A percentile compares a stretch with the other conserved stretches of the same genome.
Conservation (phyloP, 2,329 filamentous ascomycete genomes). For the Pyricularia sp. region DNA sequence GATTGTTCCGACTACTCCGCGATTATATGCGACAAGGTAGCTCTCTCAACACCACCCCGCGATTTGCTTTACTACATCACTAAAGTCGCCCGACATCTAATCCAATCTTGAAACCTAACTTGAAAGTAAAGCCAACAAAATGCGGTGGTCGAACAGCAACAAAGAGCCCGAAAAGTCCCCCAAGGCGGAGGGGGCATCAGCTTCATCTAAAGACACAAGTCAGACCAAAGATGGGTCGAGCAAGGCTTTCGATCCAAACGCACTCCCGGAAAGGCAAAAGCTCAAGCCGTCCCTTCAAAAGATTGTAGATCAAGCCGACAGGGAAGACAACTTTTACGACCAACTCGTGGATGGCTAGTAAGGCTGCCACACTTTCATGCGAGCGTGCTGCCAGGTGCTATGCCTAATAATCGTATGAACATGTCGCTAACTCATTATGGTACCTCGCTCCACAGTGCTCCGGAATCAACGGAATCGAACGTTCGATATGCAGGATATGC, state of each 20-base stretch:
- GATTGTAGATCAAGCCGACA: constrained; percentile 47
- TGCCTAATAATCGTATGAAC: neutral
- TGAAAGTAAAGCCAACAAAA: constrained; percentile 10
- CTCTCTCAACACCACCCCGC: neutral
- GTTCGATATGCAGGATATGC: constrained; percentile 92
- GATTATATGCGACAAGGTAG: neutral
- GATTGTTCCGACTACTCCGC: neutral
- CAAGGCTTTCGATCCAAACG: constrained; percentile 29
- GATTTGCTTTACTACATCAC: neutral
- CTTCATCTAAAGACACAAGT: constrained; percentile 15
- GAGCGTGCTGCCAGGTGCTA: neutral
- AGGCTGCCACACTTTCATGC: constrained; percentile 21
- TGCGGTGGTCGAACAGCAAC: constrained; percentile 30
- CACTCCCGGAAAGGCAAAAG: constrained; percentile 38
- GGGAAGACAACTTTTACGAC: constrained; percentile 67
- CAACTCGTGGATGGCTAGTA: constrained; percentile 73
- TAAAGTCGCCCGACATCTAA: neutral
- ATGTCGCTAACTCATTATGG: neutral
- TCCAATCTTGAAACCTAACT: neutral
- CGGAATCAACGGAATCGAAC: constrained; percentile 74
- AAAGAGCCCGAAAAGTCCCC: constrained; percentile 16
- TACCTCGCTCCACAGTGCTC: constrained; percentile 37
- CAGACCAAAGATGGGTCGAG: constrained; percentile 17
- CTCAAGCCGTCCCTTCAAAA: constrained; percentile 47
- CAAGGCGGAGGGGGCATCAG: constrained; percentile 9